Base-by-base conservation (phyloP, 495 filamentous ascomycete genomes). In the Penicillium daleae region DNA sequence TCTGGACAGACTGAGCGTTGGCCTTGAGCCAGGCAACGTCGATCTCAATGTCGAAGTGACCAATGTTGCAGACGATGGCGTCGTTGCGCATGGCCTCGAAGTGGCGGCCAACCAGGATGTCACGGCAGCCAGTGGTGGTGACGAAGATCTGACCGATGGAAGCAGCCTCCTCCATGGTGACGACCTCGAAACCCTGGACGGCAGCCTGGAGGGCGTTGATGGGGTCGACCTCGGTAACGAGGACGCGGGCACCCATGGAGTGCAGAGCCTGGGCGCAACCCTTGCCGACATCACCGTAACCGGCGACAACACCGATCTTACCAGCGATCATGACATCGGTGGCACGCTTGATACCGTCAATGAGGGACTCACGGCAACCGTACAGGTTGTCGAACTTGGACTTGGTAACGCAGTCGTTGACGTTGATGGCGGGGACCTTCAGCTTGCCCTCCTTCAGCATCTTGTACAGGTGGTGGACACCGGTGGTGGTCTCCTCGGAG, bases 301-400 rank as follows among this genome's bases (percentile, higher is more conserved):
- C 95, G 68, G 95, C 95, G 70, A 99, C 96, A 65, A 98, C 92
- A 57, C 88, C 94, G 66, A 97, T 86, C 89, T 99, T 98, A 75
- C 95, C 96, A 71, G 96, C 95, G 85, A 99, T 92, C 95, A 99
- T 99, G 78, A 98, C 95, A 85, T 99, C 95, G 75, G 95, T 99
- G 60, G 95, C 95, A 82, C 95, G 94, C 90, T 98, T 99, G 87
- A 99, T 99, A 80, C 95, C 95, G 79, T 99, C 95, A 66, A 99
- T 89, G 73, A 99, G 88, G 61, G 95, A 97, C 85, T 99, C 95
- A 76, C 92, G 89, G 91, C 95, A 99, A 68, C 96, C 96, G 86
- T 98, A 99, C 60, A 98, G 85, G 86, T 99, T 99, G 87, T 99
- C 95, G 78, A 99, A 99, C 85, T 99, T 99, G 82, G 92, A 97